Conservation (phyloP, 176 grass and related monocot species). For the Ananas comosus region DNA sequence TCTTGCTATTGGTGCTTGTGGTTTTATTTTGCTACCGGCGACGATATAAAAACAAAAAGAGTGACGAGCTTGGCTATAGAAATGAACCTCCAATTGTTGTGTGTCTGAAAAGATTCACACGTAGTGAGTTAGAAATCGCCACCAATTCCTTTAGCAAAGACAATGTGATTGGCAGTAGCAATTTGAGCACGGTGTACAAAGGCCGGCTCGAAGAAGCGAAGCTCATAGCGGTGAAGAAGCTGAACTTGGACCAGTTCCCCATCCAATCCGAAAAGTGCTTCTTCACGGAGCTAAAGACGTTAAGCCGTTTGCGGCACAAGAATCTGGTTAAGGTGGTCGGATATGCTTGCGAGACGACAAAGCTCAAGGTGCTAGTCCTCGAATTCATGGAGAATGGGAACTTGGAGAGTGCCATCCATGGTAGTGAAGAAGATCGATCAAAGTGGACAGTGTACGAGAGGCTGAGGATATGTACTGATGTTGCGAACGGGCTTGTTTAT, state of each 20-base stretch:
- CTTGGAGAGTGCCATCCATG: conserved; percentile 50
- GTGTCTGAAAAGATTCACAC: conserved; percentile 57
- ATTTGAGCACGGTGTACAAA: conserved; percentile 78
- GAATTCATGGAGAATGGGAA: conserved; percentile 92
- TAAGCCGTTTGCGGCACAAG: conserved; percentile 67
- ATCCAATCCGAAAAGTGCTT: conserved; percentile 72
- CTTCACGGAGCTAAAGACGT: conserved; percentile 42
- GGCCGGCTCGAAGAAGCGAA: conserved; percentile 35
- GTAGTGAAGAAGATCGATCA: conserved; percentile 1
- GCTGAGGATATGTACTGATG: conserved; percentile 49
- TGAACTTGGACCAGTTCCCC: conserved; percentile 88
- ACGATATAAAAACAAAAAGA: conserved; percentile 26
- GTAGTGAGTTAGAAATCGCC: conserved; percentile 41
- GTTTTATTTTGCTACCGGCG: conserved; percentile 16
- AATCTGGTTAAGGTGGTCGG: conserved; percentile 75
- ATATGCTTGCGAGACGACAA: conserved; percentile 61
- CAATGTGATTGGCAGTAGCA: conserved; percentile 62
- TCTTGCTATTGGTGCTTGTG: conserved; percentile 32
- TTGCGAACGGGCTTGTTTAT: conserved; percentile 69
- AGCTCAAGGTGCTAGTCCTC: conserved; percentile 71
- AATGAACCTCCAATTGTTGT: conserved; percentile 35
- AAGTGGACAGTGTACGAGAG: conserved; percentile 44
- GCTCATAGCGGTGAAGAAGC: conserved; percentile 54
- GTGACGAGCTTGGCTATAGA: background rate
- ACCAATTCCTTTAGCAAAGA: conserved; percentile 47